phyloP scores from a whole-genome alignment of 306 rosid genomes.

The Vachellia pachyceras region DNA sequence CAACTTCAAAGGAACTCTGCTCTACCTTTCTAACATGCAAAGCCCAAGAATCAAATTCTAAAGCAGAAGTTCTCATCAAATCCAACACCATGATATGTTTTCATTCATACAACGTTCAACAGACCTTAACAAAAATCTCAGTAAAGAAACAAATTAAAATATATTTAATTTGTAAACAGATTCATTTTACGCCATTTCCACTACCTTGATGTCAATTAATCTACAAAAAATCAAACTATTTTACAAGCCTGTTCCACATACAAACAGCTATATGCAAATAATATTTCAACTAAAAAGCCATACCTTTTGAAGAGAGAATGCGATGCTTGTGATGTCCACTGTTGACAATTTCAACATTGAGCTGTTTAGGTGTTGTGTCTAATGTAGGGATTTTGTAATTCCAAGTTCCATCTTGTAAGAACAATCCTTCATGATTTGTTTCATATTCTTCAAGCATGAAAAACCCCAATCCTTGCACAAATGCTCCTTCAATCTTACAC shows the following conservation, averaged over 20 bases:
- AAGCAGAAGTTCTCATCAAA: not conserved
- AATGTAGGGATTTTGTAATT: slow-evolving; percentile 83
- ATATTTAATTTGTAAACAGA: not conserved
- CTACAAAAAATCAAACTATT: not conserved
- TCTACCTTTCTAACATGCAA: not conserved
- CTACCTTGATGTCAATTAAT: not conserved
- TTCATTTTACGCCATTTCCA: not conserved
- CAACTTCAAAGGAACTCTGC: not conserved
- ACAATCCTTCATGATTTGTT: slow-evolving; percentile 66
- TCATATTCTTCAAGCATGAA: slow-evolving; percentile 84
- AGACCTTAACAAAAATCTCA: not conserved
- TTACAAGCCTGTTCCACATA: not conserved
- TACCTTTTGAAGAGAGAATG: slow-evolving; percentile 94
- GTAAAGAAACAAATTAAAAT: not conserved
- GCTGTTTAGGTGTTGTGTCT: slow-evolving; percentile 82
- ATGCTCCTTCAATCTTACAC: slow-evolving; percentile 93
- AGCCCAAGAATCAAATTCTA: not conserved
- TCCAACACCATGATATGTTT: too few relatives aligned
- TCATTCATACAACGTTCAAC: not conserved
- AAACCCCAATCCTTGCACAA: slow-evolving; percentile 93
- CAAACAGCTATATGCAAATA: not conserved
- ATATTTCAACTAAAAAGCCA: slow-evolving; percentile 3
- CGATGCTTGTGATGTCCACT: slow-evolving; percentile 74
- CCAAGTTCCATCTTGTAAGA: slow-evolving; percentile 75
- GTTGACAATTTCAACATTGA: slow-evolving; percentile 76